phyloP scores from a whole-genome alignment of 148 eudicot genomes.

The Rhododendron molle region DNA sequence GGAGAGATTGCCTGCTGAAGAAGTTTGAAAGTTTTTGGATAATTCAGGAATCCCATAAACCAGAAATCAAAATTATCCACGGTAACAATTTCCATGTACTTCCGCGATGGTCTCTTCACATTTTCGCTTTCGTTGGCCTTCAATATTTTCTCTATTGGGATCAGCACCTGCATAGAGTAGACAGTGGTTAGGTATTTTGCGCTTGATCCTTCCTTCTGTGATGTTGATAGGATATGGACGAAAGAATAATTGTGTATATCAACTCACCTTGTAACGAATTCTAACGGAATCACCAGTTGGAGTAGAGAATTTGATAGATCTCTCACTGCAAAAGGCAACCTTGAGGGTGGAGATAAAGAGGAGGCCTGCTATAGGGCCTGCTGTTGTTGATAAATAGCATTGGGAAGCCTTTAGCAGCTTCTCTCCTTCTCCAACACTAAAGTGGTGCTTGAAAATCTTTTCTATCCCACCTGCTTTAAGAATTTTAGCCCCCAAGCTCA shows the following conservation, averaged over 20 bases:
- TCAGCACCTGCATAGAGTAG: constrained; percentile 3
- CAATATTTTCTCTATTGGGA: constrained; percentile 22
- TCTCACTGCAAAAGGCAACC: constrained; percentile 48
- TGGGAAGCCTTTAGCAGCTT: constrained; percentile 41
- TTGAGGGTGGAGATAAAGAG: constrained; percentile 48
- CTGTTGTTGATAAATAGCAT: constrained; percentile 48
- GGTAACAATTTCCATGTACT: constrained; percentile 35
- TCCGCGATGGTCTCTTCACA: constrained; percentile 20
- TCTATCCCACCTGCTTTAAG: constrained; percentile 31
- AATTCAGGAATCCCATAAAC: constrained; percentile 39
- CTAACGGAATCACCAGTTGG: constrained; percentile 23
- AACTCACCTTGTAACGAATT: constrained; percentile 43
- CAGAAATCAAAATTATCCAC: constrained; percentile 40
- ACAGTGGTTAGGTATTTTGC: background rate
- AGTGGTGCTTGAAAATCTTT: constrained; percentile 37
- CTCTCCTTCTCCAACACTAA: constrained; percentile 38
- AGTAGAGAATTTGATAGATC: constrained; percentile 33
- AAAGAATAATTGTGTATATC: background rate
- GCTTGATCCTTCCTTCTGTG: background rate
- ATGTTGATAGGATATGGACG: background rate
- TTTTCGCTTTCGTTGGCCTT: constrained; percentile 24
- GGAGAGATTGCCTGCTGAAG: constrained; percentile 21
- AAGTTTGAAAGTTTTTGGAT: constrained; percentile 19
- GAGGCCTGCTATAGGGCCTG: constrained; percentile 50
- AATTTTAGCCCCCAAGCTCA: constrained; percentile 39